phyloP scores from a whole-genome alignment of 169 alveolate species.

The Plasmodium ovale region DNA sequence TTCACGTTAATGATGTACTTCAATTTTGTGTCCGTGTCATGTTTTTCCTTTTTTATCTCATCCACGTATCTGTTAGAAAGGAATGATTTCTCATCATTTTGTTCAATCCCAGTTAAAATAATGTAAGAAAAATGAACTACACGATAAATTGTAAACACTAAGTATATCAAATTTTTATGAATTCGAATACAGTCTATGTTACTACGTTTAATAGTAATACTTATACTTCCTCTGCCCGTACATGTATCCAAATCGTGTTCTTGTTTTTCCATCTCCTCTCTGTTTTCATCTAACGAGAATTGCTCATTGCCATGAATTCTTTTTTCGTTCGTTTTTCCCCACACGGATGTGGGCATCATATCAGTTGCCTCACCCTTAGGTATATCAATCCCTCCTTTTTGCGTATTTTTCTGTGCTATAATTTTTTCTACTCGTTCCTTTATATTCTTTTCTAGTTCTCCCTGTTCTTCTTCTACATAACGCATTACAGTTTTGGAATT shows the following conservation, averaged over 20 bases:
- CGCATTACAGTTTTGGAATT: not conserved
- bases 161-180: conserved; percentile 45
- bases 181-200: conserved; percentile 42
- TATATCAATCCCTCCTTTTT: not conserved
- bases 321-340: not conserved
- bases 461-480: conserved; percentile 37
- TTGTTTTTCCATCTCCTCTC: too few relatives aligned
- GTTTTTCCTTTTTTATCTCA: not conserved
- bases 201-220: conserved; percentile 5
- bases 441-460: not conserved
- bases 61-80: not conserved
- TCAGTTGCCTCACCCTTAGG: not conserved
- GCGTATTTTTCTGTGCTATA: conserved; percentile 20
- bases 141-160: conserved; percentile 37
- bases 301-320: not conserved
- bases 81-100: not conserved
- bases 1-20: conserved; percentile 22
- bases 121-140: conserved; percentile 37
- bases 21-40: conserved; percentile 14
- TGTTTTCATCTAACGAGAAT: not conserved
- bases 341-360: not conserved
- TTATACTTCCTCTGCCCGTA: conserved; percentile 2
- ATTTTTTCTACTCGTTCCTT: conserved; percentile 14
- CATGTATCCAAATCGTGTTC: not conserved
- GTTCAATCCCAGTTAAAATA: conserved; percentile 22